These are phyloP conservation scores for Scopulariopsis brevicaulis DNA, from an alignment of 2,329 filamentous ascomycete species.

Conservation along the genomic window DNA sequence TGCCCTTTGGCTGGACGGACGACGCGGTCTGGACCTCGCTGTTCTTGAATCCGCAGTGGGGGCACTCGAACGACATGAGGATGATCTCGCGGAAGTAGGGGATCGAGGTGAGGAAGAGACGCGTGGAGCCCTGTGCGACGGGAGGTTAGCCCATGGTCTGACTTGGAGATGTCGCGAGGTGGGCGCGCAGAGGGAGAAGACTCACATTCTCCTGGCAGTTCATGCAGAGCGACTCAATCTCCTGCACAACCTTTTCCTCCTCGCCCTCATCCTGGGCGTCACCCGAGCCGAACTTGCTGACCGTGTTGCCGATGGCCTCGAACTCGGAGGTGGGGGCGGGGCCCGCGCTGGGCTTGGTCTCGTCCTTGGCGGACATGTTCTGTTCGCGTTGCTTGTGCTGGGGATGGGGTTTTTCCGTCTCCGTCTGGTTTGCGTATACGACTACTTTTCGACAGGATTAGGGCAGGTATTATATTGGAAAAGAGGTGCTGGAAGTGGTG, in stretches of 20 bases:
- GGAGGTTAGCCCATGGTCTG: constrained; percentile 8
- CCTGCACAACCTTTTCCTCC: constrained; percentile 46
- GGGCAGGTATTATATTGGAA: background rate
- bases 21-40: constrained; percentile 90
- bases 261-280: constrained; percentile 25
- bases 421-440: background rate
- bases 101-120: constrained; percentile 80
- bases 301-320: constrained; percentile 51
- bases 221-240: constrained; percentile 76
- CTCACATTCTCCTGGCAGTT: constrained; percentile 69
- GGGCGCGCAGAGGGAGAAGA: constrained; percentile 3
- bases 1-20: constrained; percentile 80
- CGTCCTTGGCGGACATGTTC: constrained; percentile 29
- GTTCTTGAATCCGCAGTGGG: constrained; percentile 80
- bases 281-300: constrained; percentile 29
- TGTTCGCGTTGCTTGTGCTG: background rate
- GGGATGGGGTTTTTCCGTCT: background rate
- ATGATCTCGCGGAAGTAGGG: constrained; percentile 97
- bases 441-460: background rate
- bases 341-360: constrained; percentile 19
- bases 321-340: constrained; percentile 42
- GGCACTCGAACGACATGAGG: constrained; percentile 92
- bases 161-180: background rate
- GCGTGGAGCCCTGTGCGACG: constrained; percentile 58
- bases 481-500: background rate